Evolutionary conservation across 805 yeast species (phyloP).

Genomic region (Isabelozyma gotoi): DNA sequence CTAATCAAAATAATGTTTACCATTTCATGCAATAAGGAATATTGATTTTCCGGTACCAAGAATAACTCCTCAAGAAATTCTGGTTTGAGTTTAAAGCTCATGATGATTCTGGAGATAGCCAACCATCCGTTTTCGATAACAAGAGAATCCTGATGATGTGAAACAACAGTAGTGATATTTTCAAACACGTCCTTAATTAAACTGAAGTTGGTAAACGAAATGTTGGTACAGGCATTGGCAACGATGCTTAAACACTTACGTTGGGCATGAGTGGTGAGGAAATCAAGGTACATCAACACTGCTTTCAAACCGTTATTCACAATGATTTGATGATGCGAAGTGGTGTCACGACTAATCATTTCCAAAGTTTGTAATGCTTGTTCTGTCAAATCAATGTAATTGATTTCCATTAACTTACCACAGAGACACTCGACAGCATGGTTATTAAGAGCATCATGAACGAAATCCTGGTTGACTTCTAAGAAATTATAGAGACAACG

Average conservation of each 20-base stretch:
- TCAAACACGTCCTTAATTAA: slow-evolving; percentile 59
- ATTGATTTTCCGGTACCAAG: slow-evolving; percentile 7
- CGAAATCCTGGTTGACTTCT: slow-evolving; percentile 69
- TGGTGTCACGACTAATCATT: slow-evolving; percentile 56
- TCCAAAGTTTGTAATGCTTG: slow-evolving; percentile 80
- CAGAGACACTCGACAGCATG: slow-evolving; percentile 69
- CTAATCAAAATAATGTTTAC: slow-evolving; percentile 22
- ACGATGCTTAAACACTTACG: slow-evolving; percentile 73
- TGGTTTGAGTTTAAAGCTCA: slow-evolving; percentile 47
- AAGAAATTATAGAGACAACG: slow-evolving; percentile 79
- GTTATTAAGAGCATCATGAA: slow-evolving; percentile 58
- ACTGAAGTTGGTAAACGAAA: slow-evolving; percentile 44
- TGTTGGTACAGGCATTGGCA: slow-evolving; percentile 61
- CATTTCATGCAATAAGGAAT: slow-evolving; percentile 19
- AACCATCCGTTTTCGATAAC: slow-evolving; percentile 67
- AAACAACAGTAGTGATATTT: slow-evolving; percentile 54
- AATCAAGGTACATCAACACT: slow-evolving; percentile 75
- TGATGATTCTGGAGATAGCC: slow-evolving; percentile 58
- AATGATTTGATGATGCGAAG: slow-evolving; percentile 50
- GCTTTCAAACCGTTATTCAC: slow-evolving; percentile 61
- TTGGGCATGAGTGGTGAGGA: slow-evolving; percentile 87
- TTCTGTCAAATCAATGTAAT: slow-evolving; percentile 88
- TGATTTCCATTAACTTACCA: slow-evolving; percentile 66
- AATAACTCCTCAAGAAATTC: slow-evolving; percentile 46
- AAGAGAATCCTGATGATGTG: slow-evolving; percentile 54